Evolutionary conservation across 1,284 basidiomycete species (phyloP).

Genomic region (Rhodofomes roseus): DNA sequence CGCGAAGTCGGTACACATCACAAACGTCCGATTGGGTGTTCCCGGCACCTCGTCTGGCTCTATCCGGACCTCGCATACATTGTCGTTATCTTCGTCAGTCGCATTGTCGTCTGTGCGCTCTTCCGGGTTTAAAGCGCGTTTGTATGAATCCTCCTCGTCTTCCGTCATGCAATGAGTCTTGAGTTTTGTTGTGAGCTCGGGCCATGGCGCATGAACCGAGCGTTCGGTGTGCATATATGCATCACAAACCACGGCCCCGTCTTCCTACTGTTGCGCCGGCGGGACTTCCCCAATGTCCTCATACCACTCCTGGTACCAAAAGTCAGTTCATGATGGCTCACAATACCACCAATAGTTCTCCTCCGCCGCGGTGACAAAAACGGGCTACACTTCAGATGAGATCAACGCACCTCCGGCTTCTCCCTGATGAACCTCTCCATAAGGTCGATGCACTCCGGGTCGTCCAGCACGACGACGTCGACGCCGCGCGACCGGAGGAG

Average conservation of each 20-base stretch:
- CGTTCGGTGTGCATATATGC: background rate
- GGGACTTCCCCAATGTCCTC: conserved; percentile 51
- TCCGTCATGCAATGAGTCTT: too few species aligned
- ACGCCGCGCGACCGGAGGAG: conserved; percentile 46
- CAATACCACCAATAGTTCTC: background rate
- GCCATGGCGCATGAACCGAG: too few species aligned
- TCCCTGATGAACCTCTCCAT: conserved; percentile 17
- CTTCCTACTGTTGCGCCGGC: background rate
- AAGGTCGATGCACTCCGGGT: conserved; percentile 32
- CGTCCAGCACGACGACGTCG: conserved; percentile 47
- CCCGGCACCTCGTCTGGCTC: too few species aligned
- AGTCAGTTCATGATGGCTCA: background rate
- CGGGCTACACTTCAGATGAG: background rate
- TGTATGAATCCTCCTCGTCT: too few species aligned
- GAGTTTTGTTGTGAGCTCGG: too few species aligned
- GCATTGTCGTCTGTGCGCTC: background rate
- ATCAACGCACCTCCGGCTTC: conserved; percentile 41
- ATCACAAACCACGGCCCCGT: background rate
- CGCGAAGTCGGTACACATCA: background rate
- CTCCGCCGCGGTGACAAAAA: background rate
- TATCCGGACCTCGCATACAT: too few species aligned
- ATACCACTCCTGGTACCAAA: conserved; percentile 46
- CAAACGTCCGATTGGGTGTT: background rate
- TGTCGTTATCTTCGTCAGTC: too few species aligned
- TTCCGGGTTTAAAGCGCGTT: too few species aligned